These are phyloP conservation scores for Fusarium odoratissimum DNA, from an alignment of 2,329 filamentous ascomycete genomes.

Conservation along the genomic window DNA sequence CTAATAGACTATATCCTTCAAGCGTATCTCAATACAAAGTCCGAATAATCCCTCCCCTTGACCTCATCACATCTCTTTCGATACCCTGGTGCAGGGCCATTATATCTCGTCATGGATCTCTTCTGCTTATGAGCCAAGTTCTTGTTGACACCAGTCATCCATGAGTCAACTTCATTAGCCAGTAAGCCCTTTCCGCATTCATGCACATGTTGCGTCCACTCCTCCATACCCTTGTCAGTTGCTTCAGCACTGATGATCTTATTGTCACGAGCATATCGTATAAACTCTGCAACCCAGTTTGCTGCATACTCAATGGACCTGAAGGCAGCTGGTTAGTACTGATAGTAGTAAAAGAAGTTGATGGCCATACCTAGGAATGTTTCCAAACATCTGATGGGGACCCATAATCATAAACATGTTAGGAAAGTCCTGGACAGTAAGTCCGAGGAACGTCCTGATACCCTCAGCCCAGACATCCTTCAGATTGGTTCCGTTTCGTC, in stretches of 20 bases:
- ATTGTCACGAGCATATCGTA: slow-evolving; percentile 49
- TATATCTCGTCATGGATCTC: slow-evolving; percentile 59
- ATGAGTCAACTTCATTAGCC: slow-evolving; percentile 55
- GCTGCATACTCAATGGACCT: slow-evolving; percentile 56
- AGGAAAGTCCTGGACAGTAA: slow-evolving; percentile 55
- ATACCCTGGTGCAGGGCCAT: slow-evolving; percentile 58
- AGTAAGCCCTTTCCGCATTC: slow-evolving; percentile 58
- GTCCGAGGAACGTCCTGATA: slow-evolving; percentile 56
- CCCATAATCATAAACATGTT: slow-evolving; percentile 62
- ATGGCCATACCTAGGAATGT: slow-evolving; percentile 50
- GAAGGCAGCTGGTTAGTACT: neutral
- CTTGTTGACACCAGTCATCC: slow-evolving; percentile 67
- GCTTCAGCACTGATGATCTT: slow-evolving; percentile 53
- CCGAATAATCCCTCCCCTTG: slow-evolving; percentile 42
- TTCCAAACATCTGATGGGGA: slow-evolving; percentile 58
- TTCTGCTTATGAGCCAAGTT: slow-evolving; percentile 60
- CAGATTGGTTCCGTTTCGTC: slow-evolving; percentile 54
- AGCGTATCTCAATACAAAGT: slow-evolving; percentile 16
- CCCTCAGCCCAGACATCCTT: slow-evolving; percentile 52
- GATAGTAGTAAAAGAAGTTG: fast-evolving
- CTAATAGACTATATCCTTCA: fast-evolving
- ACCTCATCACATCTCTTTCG: slow-evolving; percentile 52
- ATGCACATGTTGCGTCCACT: slow-evolving; percentile 62
- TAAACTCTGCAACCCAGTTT: slow-evolving; percentile 51
- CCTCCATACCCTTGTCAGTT: slow-evolving; percentile 51